Evolutionary conservation across 2,329 filamentous ascomycete species (phyloP).

Genomic region (Penicillium rolfsii): DNA sequence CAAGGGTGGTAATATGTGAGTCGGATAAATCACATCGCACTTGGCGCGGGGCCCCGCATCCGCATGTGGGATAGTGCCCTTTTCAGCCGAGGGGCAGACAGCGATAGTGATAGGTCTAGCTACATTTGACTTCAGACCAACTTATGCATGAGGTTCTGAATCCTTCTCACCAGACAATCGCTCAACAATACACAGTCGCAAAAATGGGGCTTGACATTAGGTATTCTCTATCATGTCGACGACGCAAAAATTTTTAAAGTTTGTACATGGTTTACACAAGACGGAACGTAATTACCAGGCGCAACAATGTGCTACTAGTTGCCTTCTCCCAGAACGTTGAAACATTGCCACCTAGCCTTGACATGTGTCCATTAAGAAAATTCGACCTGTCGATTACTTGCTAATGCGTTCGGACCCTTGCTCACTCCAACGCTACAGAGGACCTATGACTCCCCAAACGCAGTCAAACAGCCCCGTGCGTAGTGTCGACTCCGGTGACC

Average conservation of each 20-base stretch:
- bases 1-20: background rate
- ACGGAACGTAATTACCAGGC: background rate
- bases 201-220: background rate
- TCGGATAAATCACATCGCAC: background rate
- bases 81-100: background rate
- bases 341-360: background rate
- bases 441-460: background rate
- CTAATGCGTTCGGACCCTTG: background rate
- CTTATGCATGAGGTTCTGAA: background rate
- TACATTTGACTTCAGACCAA: background rate
- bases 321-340: too few species aligned
- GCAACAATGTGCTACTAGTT: background rate
- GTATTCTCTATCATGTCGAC: background rate
- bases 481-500: background rate
- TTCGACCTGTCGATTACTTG: background rate
- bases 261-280: background rate
- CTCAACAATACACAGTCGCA: background rate
- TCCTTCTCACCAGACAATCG: background rate
- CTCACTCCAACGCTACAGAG: background rate
- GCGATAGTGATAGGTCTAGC: background rate
- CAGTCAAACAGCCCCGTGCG: slow-evolving; percentile 1
- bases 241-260: background rate
- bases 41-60: slow-evolving; percentile 12
- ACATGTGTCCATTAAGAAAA: too few species aligned
- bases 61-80: background rate